phyloP scores from a whole-genome alignment of 2,329 filamentous ascomycete species.

The Talaromyces sp. region DNA sequence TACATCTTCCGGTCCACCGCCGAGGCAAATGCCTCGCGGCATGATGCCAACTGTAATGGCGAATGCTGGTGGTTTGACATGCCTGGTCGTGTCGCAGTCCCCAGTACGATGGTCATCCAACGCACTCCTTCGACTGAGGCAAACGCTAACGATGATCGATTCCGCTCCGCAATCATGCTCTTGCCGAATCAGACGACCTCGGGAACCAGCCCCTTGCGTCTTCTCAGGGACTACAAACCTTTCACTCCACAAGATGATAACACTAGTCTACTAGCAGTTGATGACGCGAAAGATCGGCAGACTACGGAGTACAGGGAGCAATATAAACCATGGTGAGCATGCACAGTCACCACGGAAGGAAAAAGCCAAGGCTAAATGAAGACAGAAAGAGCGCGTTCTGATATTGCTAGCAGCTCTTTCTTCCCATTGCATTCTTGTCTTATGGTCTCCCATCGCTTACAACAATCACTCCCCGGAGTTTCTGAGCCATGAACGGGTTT shows the following conservation, averaged over 20 bases:
- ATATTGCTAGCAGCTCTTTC: neutral
- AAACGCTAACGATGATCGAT: neutral
- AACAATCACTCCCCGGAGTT: neutral
- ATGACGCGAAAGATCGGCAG: conserved; percentile 5
- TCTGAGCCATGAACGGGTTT: conserved; percentile 6
- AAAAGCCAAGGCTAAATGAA: neutral
- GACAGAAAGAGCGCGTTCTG: neutral
- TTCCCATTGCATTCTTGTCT: neutral
- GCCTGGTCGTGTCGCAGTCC: neutral
- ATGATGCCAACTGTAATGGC: neutral
- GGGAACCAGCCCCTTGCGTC: conserved; percentile 5
- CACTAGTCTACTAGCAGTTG: neutral
- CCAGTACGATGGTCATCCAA: neutral
- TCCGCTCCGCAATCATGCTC: neutral
- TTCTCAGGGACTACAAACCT: neutral
- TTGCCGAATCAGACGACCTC: conserved; percentile 1
- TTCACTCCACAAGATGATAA: neutral
- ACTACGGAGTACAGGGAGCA: neutral
- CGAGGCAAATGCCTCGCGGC: neutral
- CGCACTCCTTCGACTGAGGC: neutral
- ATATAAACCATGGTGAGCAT: neutral
- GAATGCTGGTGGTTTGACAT: neutral
- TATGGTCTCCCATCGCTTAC: neutral
- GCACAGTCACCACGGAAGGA: neutral
- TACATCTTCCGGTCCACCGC: neutral